Percentiles rank a stretch among this genome's conserved stretches.
Evolutionary conservation across 805 yeast species (phyloP).

Genomic region (Sporopachydermia quercuum): DNA sequence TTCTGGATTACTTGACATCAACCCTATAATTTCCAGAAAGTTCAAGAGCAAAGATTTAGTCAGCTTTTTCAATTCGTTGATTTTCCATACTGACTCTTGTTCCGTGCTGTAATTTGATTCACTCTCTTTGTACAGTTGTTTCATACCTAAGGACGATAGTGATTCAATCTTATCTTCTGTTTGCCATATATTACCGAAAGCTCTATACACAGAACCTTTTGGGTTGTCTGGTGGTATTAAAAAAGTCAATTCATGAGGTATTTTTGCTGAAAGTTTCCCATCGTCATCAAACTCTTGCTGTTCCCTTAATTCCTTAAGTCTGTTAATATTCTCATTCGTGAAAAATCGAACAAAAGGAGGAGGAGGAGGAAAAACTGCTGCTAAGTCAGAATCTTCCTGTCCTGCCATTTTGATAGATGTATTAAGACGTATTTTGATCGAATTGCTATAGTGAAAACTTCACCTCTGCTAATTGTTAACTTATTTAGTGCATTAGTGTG

Average conservation of each 20-base stretch:
- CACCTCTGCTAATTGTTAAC: too few species aligned
- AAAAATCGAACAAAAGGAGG: constrained; percentile 70
- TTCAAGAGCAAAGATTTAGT: constrained; percentile 66
- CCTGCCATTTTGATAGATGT: too few species aligned
- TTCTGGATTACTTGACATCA: constrained; percentile 60
- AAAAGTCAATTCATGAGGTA: constrained; percentile 36
- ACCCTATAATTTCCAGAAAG: constrained; percentile 70
- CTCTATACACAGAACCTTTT: constrained; percentile 50
- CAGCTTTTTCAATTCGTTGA: constrained; percentile 64
- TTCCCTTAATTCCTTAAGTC: constrained; percentile 5
- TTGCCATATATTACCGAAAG: constrained; percentile 88
- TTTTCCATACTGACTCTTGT: constrained; percentile 33
- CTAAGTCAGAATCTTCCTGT: constrained; percentile 13
- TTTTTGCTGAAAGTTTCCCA: too few species aligned
- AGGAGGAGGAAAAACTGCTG: constrained; percentile 89
- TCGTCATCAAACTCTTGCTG: too few species aligned
- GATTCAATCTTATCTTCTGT: constrained; percentile 59
- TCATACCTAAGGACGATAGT: constrained; percentile 61
- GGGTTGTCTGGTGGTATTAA: constrained; percentile 55
- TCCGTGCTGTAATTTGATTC: constrained; percentile 7
- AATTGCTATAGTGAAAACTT: too few species aligned
- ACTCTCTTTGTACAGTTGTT: constrained; percentile 43
- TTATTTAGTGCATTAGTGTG: too few species aligned
- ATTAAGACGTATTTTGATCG: too few species aligned
- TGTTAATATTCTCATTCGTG: constrained; percentile 43